Conservation (phyloP, 2,329 filamentous ascomycete species). For the Nemania abortiva region DNA sequence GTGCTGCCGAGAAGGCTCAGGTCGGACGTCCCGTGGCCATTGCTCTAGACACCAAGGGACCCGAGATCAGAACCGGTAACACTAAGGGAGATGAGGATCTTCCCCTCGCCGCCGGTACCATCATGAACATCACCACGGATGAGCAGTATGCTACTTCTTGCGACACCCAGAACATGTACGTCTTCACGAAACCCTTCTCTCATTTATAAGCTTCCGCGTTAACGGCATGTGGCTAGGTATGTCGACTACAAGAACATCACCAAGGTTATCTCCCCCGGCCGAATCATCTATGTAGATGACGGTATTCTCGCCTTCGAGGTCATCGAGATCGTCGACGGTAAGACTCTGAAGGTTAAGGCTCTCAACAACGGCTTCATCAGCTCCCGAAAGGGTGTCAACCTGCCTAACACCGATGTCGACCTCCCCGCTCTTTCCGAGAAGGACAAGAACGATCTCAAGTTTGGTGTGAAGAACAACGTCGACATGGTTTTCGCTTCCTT, state of each 20-base stretch:
- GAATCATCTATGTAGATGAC: conserved; percentile 97
- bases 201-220: conserved; percentile 78
- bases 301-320: conserved; percentile 98
- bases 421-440: conserved; percentile 97
- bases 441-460: conserved; percentile 92
- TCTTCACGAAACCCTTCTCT: conserved; percentile 34
- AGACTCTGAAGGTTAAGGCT: conserved; percentile 87
- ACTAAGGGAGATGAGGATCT: conserved; percentile 89
- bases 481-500: conserved; percentile 99
- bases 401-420: conserved; percentile 98
- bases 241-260: conserved; percentile 99
- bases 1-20: conserved; percentile 82
- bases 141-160: conserved; percentile 87
- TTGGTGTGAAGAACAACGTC: conserved; percentile 98
- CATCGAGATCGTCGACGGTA: conserved; percentile 84
- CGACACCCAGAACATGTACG: conserved; percentile 94
- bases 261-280: conserved; percentile 92
- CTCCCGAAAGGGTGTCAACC: conserved; percentile 98
- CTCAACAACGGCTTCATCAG: conserved; percentile 99
- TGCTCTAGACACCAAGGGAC: conserved; percentile 81
- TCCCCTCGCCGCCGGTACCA: conserved; percentile 83
- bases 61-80: conserved; percentile 72
- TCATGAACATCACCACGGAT: conserved; percentile 97
- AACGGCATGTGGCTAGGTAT: conserved; percentile 68
- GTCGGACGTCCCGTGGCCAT: conserved; percentile 91